Conservation (phyloP, 2,329 filamentous ascomycete species). For the Thielaviopsis musarum region DNA sequence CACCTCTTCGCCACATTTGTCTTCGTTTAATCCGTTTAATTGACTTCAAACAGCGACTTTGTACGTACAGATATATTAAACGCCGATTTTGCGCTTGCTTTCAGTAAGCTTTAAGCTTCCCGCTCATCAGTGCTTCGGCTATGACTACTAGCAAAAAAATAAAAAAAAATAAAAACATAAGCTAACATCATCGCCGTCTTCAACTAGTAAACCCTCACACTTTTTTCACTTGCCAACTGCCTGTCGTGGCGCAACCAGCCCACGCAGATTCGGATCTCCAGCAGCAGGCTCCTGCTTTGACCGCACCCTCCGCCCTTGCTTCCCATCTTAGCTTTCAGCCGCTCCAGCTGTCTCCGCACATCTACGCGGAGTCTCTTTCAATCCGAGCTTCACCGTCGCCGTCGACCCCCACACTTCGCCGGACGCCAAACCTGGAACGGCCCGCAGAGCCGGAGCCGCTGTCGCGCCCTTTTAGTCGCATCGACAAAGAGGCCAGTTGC, state of each 20-base stretch:
- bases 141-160: no score
- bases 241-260: constrained; percentile 11
- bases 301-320: background rate
- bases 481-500: constrained; percentile 18
- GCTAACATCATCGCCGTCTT: background rate
- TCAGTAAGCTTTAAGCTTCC: background rate
- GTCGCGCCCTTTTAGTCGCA: constrained; percentile 16
- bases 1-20: background rate
- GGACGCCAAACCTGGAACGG: constrained; percentile 13
- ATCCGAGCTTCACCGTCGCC: constrained; percentile 26
- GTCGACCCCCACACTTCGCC: constrained; percentile 17
- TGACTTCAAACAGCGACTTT: background rate
- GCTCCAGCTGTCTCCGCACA: constrained; percentile 35
- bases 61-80: background rate
- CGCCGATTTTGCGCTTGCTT: background rate
- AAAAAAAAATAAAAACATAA: background rate
- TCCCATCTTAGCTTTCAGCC: constrained; percentile 14
- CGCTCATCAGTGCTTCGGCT: background rate
- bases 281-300: constrained; percentile 7
- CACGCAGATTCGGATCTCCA: constrained; percentile 7
- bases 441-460: constrained; percentile 9
- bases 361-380: constrained; percentile 27
- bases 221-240: background rate
- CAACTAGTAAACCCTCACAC: background rate
- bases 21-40: background rate